phyloP scores from a whole-genome alignment of 2,329 filamentous ascomycete genomes.

The Tolypocladium tundrense region DNA sequence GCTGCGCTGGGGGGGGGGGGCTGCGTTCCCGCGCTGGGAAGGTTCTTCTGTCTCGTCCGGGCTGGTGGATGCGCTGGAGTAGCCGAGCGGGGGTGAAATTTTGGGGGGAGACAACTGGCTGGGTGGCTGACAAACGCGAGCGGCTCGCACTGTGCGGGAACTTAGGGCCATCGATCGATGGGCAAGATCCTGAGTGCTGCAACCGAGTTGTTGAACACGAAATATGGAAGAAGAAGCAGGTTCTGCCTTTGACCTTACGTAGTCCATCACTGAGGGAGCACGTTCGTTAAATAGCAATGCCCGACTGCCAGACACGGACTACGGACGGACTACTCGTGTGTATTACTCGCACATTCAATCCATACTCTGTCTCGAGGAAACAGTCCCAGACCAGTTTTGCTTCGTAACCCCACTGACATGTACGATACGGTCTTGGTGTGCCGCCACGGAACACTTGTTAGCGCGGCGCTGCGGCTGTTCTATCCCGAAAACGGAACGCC shows the following conservation, averaged over 20 bases:
- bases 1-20: not conserved
- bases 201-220: too few species aligned
- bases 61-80: not conserved
- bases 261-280: not conserved
- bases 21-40: not conserved
- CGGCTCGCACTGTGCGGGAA: not conserved
- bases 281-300: too few species aligned
- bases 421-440: not conserved
- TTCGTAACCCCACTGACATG: not conserved
- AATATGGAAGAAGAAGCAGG: not conserved
- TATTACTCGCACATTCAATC: too few species aligned
- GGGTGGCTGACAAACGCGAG: not conserved
- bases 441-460: not conserved
- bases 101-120: not conserved
- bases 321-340: too few species aligned
- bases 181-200: too few species aligned
- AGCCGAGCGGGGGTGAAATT: not conserved
- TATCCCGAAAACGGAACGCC: not conserved
- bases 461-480: not conserved
- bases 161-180: not conserved
- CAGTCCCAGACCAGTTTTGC: not conserved
- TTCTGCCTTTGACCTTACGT: not conserved
- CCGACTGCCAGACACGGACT: too few species aligned
- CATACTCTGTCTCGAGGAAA: not conserved
- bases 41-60: not conserved